Evolutionary conservation across 139 green algal species (phyloP), one percentile per base, ranked within the genome.

Genomic region (Chlorella sp.): DNA sequence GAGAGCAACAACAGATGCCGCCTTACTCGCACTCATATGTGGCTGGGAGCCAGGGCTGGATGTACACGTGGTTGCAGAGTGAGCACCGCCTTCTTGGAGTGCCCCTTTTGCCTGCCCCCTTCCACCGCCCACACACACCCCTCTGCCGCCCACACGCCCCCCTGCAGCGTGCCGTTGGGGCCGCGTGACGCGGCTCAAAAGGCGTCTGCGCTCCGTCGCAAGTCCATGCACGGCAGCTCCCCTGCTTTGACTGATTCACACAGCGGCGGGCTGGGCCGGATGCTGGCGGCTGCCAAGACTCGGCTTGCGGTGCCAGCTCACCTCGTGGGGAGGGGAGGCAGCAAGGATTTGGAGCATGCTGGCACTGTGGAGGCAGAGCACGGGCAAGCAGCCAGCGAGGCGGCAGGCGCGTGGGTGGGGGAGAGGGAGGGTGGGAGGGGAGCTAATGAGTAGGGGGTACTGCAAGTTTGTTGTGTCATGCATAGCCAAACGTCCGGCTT

Each of bases 81-180:
- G n/a, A n/a, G n/a, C n/a, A 57, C 48, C 48, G 48, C 7, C 48
- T 57, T 57, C 48, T 57, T 39, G 71, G 4, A 21, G 14, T 53
- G 15, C 4, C 40, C 77, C 39, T 2, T 57, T 18, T 83, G 21
- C 34, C 77, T 0, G 26, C 42, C 24, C 61, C n/a, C 26, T 30
- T 24, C 39, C 78, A 32, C 18, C 82, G 36, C 9, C 22, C 21
- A n/a, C n/a, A n/a, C n/a, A n/a, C 48, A 48, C 53, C 53, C 30
- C 7, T 9, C 48, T 37, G 34, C 36, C 68, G n/a, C 89, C 68
- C 22, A 64, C 26, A 48, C 40, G 36, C 37, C 36, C 21, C 37
- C 34, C 39, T 39, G 91, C 32, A 84, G 66, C 61, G 91, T 92
- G 68, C 91, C 91, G 21, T 81, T 91, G 53, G 40, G 32, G 42